Evolutionary conservation across 75 land plant genomes (phyloP).

Genomic region (Cryptomeria japonica): DNA sequence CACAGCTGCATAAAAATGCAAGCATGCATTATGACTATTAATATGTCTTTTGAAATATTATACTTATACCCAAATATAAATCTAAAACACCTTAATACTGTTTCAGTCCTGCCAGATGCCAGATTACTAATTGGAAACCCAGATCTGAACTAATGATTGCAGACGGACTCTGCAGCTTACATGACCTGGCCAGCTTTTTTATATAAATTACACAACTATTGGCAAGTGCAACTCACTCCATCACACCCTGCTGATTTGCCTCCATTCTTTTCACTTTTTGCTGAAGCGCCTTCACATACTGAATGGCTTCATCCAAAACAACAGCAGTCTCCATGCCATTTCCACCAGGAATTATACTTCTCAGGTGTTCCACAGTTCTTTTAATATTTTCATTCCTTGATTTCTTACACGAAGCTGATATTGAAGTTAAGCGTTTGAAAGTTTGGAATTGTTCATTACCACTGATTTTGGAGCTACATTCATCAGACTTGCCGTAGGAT

Average conservation of each 20-base stretch:
- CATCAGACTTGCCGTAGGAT: not conserved
- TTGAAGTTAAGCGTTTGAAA: not conserved
- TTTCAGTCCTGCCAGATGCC: not conserved
- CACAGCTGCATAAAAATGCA: not conserved
- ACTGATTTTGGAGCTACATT: not conserved
- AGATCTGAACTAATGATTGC: not conserved
- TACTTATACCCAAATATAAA: not conserved
- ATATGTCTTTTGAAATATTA: not conserved
- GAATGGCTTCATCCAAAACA: conserved; percentile 69
- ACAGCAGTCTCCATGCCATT: conserved; percentile 41
- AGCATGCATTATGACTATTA: not conserved
- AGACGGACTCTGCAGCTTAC: not conserved
- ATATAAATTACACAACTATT: not conserved
- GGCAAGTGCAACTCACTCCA: not conserved
- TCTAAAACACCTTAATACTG: not conserved
- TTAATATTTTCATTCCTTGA: conserved; percentile 34
- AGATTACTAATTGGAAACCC: not conserved
- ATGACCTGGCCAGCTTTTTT: not conserved
- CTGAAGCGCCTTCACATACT: conserved; percentile 45
- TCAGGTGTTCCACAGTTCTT: conserved; percentile 21
- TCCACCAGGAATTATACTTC: conserved; percentile 41
- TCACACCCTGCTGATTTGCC: not conserved
- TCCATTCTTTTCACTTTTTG: conserved; percentile 36
- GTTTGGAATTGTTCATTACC: not conserved
- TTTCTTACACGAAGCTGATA: conserved; percentile 10